Percentiles rank a stretch among this genome's conserved stretches.
phyloP scores from a whole-genome alignment of 768 basidiomycete genomes.

The Leccinum olivaceopallidum region DNA sequence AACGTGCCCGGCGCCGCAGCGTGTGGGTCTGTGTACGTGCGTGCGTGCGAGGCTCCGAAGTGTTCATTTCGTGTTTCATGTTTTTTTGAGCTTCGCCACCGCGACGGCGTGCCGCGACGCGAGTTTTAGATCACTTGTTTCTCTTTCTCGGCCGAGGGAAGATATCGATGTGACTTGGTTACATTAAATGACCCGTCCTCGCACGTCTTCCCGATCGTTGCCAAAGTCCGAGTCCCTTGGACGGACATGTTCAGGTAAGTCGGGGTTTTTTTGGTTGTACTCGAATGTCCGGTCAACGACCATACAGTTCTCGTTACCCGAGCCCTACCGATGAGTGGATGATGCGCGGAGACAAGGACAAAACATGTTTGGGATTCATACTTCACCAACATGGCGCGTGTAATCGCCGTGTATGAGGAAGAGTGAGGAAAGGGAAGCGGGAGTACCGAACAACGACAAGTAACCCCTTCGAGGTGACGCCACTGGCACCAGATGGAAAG shows the following conservation, averaged over 20 bases:
- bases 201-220: background rate
- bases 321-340: background rate
- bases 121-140: background rate
- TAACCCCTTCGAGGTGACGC: background rate
- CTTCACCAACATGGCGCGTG: background rate
- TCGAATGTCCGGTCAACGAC: background rate
- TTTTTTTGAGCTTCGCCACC: background rate
- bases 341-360: background rate
- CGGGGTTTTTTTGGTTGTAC: too few relatives aligned
- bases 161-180: background rate
- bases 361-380: background rate
- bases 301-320: background rate
- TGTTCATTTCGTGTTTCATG: constrained; percentile 1
- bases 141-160: background rate
- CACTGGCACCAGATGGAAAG: background rate
- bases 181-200: background rate
- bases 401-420: background rate
- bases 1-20: background rate
- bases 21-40: background rate
- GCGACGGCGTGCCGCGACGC: background rate
- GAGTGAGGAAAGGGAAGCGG: background rate
- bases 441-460: background rate
- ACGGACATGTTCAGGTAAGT: background rate
- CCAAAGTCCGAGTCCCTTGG: background rate
- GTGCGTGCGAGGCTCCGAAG: background rate